Conservation (phyloP, 306 rosid species). For the Cicer pinnatifidum region DNA sequence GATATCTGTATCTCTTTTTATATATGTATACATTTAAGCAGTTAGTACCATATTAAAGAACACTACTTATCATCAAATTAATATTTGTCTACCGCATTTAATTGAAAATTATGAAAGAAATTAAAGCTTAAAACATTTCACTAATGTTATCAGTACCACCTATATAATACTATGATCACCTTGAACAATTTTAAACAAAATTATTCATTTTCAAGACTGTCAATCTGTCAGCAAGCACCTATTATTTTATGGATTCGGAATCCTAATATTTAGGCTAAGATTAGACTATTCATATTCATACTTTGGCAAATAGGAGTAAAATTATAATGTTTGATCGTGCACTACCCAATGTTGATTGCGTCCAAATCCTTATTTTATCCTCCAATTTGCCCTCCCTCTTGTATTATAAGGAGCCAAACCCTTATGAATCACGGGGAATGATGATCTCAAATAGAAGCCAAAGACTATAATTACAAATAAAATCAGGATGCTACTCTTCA, state of each 20-base stretch:
- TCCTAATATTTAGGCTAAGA: not conserved
- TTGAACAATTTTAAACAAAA: not conserved
- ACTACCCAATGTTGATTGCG: not conserved
- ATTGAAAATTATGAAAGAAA: constrained; percentile 5
- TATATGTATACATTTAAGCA: too few relatives aligned
- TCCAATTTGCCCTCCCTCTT: not conserved
- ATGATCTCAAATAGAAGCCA: not conserved
- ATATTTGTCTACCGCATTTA: not conserved
- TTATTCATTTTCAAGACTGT: not conserved
- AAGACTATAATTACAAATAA: not conserved
- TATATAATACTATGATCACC: not conserved
- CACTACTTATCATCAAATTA: not conserved
- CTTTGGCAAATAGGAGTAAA: not conserved
- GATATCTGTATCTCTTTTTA: not conserved
- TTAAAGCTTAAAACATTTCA: not conserved
- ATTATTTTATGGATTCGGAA: not conserved
- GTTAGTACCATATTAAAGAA: not conserved
- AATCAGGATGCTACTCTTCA: not conserved
- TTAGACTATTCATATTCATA: not conserved
- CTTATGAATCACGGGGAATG: not conserved
- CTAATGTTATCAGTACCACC: not conserved
- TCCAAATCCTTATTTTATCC: not conserved
- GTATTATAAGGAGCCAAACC: not conserved
- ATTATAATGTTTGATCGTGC: not conserved
- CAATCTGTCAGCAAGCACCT: not conserved